A percentile compares a stretch with the other conserved stretches of the same genome.
phyloP scores from a whole-genome alignment of 352 stramenopile species.

The Hyaloperonospora brassicae region DNA sequence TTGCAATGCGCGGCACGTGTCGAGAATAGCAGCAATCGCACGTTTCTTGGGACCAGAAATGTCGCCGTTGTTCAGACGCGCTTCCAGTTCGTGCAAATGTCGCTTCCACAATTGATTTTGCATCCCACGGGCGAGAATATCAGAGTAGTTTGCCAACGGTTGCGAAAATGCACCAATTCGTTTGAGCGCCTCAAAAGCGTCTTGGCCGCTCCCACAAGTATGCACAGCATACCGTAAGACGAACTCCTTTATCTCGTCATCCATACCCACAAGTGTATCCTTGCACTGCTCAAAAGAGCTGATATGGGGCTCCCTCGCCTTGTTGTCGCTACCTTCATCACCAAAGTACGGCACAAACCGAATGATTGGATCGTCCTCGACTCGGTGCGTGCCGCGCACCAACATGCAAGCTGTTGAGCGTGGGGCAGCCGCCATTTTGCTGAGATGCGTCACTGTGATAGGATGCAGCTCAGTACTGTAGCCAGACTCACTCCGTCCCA shows the following conservation, averaged over 20 bases:
- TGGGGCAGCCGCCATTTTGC: slow-evolving; percentile 33
- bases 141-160: slow-evolving; percentile 50
- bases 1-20: slow-evolving; percentile 19
- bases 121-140: slow-evolving; percentile 34
- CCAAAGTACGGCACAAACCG: slow-evolving; percentile 62
- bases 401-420: slow-evolving; percentile 66
- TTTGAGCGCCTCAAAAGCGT: slow-evolving; percentile 43
- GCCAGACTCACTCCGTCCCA: slow-evolving; percentile 39
- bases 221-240: slow-evolving; percentile 52
- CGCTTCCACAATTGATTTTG: slow-evolving; percentile 18
- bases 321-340: slow-evolving; percentile 16
- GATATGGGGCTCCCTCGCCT: slow-evolving; percentile 26
- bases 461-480: slow-evolving; percentile 29
- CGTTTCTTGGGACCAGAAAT: slow-evolving; percentile 8
- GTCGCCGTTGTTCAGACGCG: slow-evolving; percentile 5
- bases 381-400: slow-evolving; percentile 35
- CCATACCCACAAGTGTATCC: slow-evolving; percentile 38
- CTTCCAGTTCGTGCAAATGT: slow-evolving; percentile 14
- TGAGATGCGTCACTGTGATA: slow-evolving; percentile 35
- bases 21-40: slow-evolving; percentile 9
- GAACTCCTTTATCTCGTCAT: slow-evolving; percentile 63
- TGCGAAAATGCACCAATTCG: slow-evolving; percentile 40
- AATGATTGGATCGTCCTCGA: slow-evolving; percentile 78
- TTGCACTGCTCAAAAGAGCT: slow-evolving; percentile 29
- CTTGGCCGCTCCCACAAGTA: slow-evolving; percentile 23